Conservation (phyloP, 2,329 filamentous ascomycete species). For the Ilyonectria sp. region DNA sequence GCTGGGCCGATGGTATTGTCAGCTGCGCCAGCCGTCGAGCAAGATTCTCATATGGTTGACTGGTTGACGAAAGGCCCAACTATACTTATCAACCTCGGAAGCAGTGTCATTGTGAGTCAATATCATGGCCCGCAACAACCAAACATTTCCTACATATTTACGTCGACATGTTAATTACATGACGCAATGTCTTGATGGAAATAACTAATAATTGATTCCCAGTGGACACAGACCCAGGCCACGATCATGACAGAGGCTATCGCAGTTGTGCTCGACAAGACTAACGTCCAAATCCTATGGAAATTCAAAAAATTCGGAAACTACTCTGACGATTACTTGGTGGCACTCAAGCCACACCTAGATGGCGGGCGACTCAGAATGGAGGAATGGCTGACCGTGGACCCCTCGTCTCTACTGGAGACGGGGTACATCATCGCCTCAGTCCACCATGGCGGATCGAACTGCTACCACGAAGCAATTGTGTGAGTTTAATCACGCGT, state of each 20-base stretch:
- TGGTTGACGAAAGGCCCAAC: constrained; percentile 62
- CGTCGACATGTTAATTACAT: no score
- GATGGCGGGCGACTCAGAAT: constrained; percentile 44
- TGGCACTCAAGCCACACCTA: constrained; percentile 36
- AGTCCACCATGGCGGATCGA: constrained; percentile 59
- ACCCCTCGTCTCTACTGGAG: constrained; percentile 53
- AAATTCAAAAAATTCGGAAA: constrained; percentile 43
- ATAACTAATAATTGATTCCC: background rate
- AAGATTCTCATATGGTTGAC: constrained; percentile 58
- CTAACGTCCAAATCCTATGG: constrained; percentile 53
- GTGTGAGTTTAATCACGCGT: constrained; percentile 50
- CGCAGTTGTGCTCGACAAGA: constrained; percentile 39
- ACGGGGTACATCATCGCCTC: constrained; percentile 53
- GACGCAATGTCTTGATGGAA: no score
- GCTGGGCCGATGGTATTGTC: constrained; percentile 64
- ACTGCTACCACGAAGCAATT: constrained; percentile 61
- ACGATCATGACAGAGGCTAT: constrained; percentile 44
- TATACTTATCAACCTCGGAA: constrained; percentile 65
- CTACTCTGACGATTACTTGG: constrained; percentile 32
- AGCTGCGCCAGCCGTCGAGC: constrained; percentile 51
- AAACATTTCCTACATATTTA: background rate
- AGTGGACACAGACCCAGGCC: constrained; percentile 17
- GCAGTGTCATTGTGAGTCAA: constrained; percentile 38
- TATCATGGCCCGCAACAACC: background rate
- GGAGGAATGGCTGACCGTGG: constrained; percentile 49